Base-by-base conservation (phyloP, 2,329 filamentous ascomycete species). In the Coniochaeta sp. region DNA sequence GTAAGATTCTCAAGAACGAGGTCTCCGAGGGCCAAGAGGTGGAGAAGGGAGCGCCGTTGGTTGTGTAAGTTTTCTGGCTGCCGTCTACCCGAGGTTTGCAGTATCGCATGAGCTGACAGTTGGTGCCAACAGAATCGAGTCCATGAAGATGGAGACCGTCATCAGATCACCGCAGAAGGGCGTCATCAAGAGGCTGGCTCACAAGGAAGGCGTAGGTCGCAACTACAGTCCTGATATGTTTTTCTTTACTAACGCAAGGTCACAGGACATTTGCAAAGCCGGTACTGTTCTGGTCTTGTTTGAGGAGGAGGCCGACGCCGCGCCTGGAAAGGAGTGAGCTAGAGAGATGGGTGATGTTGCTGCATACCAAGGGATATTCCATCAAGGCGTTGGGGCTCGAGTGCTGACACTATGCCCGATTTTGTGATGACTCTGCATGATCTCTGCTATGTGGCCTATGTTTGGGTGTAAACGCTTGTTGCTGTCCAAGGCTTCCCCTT, bases 1-100 rank as follows among this genome's bases (percentile, higher is more conserved):
- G 95, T 76, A 98, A 98, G 77, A 89, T 99, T 28, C 77, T 99
- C 63, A 86, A 91, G 65, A 95, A 97, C 55, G 90, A 96, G 73
- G 91, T 97, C 0, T 76, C 81, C 30, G 91, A 91, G 66, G 95
- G 95, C 0, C 86, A 96, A 64, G 76, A 75, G 55, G 95, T 99
- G 17, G 86, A 87, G 71, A 96, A 93, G 77, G 93, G 93, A 54
- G 87, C 93, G 60, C 86, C 91, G 7, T 77, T 99, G 61, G 90
- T 98, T 14, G 92, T 98, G 77, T 87, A 73, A 81, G 84, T 79
- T 17, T 34, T 24, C 14, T 9, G n/a, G 17, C 17, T 17, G 3
- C 38, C 38, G 9, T 36, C 4, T 4, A n/a, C n/a, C n/a, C 3
- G n/a, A 7, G 4, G n/a, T 40, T 40, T 5, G 16, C 5, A 7